Evolutionary conservation across 140 eudicot genomes (phyloP), one percentile per base, ranked within the genome.

Genomic region (Anethum foeniculum): DNA sequence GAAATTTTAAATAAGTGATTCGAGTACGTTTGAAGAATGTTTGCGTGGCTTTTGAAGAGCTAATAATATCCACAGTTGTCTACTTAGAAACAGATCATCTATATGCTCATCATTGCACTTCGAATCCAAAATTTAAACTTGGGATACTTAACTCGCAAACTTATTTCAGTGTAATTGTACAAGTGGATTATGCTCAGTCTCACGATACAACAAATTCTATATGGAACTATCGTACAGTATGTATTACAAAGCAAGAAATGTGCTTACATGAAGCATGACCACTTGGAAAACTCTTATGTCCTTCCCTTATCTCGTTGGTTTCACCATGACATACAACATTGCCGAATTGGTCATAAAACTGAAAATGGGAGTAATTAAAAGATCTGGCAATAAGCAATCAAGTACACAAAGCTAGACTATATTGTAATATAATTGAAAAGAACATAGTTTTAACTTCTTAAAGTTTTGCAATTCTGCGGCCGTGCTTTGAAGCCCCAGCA

Each of bases 251-350:
- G 74, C 5, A 56, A 13, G 77, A 76, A 44, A 79, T 5, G 62
- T 34, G 71, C 91, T 89, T 84, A 91, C 96, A 89, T 81, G 93
- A 91, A 77, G 93, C 34, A 86, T 91, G 96, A 25, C 93, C 93
- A 80, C 96, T 91, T 25, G 96, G 96, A 81, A 89, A 91, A 77
- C 96, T 91, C 84, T 91, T 91, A 69, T 89, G 96, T 49, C 96
- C 96, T 89, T 91, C 96, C 81, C 56, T 86, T 82, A 91, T 89
- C 14, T 77, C 90, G 67, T 82, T 86, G 25, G 82, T 85, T 7
- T 84, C 77, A 79, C 96, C 96, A 74, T 86, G 89, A 69, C 96
- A 91, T 23, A 89, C 52, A 54, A 91, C 96, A 76, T 91, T 48
- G 34, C 96, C 96, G 85, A 80, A 86, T 8, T 14, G 51, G 67